Conservation (phyloP, 2,329 filamentous ascomycete species). For the Chaetomiaceae sp. region DNA sequence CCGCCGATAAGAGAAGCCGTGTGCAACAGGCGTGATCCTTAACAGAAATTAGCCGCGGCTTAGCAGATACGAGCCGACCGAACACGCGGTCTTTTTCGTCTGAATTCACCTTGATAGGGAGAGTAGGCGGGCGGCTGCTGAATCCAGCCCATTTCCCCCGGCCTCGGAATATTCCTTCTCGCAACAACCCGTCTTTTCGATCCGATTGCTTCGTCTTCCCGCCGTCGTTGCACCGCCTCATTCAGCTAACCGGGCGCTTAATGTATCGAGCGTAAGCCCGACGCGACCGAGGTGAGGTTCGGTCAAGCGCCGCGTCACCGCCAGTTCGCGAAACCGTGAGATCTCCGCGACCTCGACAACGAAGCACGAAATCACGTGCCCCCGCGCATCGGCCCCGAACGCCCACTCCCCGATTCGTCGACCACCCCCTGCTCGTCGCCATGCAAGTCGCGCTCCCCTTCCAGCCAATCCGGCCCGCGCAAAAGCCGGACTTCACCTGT, state of each 20-base stretch:
- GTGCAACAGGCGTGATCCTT: neutral
- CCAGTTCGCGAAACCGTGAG: too few species aligned
- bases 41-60: neutral
- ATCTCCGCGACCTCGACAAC: neutral
- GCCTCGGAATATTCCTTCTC: neutral
- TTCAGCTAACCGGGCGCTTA: conserved; percentile 10
- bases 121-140: conserved; percentile 9
- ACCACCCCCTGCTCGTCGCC: conserved; percentile 6
- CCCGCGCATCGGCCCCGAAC: neutral
- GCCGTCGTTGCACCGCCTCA: conserved; percentile 10
- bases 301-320: neutral
- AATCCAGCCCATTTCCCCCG: neutral
- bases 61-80: neutral
- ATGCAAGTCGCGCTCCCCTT: conserved; percentile 13
- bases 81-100: neutral
- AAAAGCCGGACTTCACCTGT: conserved; percentile 9
- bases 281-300: neutral
- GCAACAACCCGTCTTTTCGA: neutral
- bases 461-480: conserved; percentile 13
- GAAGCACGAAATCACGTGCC: conserved; percentile 9
- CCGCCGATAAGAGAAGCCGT: neutral
- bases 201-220: conserved; percentile 9
- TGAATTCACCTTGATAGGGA: neutral
- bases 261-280: neutral
- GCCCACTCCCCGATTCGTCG: conserved; percentile 7